phyloP scores from a whole-genome alignment of 2,329 filamentous ascomycete genomes.

The Colletotrichum navitas region DNA sequence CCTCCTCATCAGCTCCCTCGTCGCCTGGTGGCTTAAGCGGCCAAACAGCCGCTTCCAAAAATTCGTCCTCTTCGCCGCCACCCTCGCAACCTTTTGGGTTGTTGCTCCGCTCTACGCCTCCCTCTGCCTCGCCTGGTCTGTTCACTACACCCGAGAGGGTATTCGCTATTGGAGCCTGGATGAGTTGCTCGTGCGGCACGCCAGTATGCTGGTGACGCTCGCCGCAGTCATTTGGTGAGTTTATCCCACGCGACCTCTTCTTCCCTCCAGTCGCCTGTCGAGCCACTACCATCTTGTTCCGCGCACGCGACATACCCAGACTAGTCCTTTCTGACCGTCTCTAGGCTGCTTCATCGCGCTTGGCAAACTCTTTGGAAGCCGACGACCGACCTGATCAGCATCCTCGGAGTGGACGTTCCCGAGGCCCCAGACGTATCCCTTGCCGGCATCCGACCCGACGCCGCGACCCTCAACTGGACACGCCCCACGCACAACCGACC shows the following conservation, averaged over 20 bases:
- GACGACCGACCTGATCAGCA: slow-evolving; percentile 88
- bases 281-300: background rate
- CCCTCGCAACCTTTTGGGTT: slow-evolving; percentile 41
- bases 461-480: slow-evolving; percentile 92
- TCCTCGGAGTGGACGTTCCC: slow-evolving; percentile 94
- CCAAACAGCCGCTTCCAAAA: slow-evolving; percentile 38
- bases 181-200: slow-evolving; percentile 61
- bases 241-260: slow-evolving; percentile 13
- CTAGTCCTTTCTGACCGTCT: slow-evolving; percentile 1
- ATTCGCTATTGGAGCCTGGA: slow-evolving; percentile 56
- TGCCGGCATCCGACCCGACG: slow-evolving; percentile 87
- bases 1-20: slow-evolving; percentile 42
- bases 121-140: slow-evolving; percentile 37
- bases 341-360: slow-evolving; percentile 85
- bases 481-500: slow-evolving; percentile 74
- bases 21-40: slow-evolving; percentile 44
- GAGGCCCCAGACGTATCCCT: slow-evolving; percentile 90
- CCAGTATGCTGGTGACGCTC: slow-evolving; percentile 67
- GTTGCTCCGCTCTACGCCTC: slow-evolving; percentile 40
- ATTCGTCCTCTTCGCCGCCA: slow-evolving; percentile 36
- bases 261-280: slow-evolving; percentile 25
- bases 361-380: slow-evolving; percentile 92
- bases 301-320: slow-evolving; percentile 11
- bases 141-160: slow-evolving; percentile 41
- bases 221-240: slow-evolving; percentile 67